Percentiles rank a stretch among this genome's conserved stretches.
phyloP scores from a whole-genome alignment of 257 asterid species.

The Nicotiana attenuata region DNA sequence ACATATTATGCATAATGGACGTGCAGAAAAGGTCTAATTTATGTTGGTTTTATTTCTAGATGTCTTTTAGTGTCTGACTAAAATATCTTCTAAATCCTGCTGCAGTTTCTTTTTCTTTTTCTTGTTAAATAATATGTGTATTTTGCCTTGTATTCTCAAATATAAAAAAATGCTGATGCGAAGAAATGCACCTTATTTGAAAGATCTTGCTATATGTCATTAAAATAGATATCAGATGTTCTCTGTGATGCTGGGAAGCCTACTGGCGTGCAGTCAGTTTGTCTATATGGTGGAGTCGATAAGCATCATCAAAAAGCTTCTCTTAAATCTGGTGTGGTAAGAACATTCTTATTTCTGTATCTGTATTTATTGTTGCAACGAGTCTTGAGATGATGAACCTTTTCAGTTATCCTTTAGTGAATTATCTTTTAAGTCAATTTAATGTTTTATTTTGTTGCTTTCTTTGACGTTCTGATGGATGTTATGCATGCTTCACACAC shows the following conservation, averaged over 20 bases:
- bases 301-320: constrained; percentile 90
- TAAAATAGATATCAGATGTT: constrained; percentile 73
- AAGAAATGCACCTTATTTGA: background rate
- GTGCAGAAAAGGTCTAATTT: background rate
- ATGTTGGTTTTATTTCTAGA: background rate
- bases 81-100: background rate
- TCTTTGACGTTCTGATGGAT: background rate
- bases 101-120: too few relatives aligned
- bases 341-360: constrained; percentile 17
- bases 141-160: constrained; percentile 3
- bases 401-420: background rate
- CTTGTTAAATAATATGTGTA: background rate
- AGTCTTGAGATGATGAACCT: background rate
- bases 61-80: background rate
- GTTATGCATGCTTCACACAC: background rate
- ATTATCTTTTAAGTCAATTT: background rate
- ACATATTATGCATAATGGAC: background rate
- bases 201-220: constrained; percentile 7
- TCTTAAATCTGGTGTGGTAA: constrained; percentile 89
- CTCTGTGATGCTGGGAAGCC: constrained; percentile 90
- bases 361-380: background rate
- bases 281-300: constrained; percentile 88
- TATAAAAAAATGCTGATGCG: constrained; percentile 13
- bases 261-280: constrained; percentile 63
- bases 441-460: background rate